Percentiles rank a stretch among this genome's conserved stretches.
Evolutionary conservation across 139 green algal species (phyloP).

Genomic region (Closterium sp.): DNA sequence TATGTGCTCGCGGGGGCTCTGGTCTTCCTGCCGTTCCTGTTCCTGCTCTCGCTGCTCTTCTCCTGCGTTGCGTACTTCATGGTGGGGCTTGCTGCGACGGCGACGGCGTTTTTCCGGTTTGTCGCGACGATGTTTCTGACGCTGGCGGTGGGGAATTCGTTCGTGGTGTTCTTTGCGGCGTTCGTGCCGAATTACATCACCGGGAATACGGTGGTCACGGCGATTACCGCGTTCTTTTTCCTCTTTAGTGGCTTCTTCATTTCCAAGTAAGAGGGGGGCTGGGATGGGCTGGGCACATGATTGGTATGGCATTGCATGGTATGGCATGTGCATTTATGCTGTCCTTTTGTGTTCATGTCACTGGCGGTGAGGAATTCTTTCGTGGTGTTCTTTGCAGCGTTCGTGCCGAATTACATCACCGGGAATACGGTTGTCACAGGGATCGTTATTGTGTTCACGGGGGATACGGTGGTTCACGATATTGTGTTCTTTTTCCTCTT

Average conservation of each 20-base stretch:
- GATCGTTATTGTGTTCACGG: too few relatives aligned
- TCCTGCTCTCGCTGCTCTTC: conserved; percentile 52
- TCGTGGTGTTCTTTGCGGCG: conserved; percentile 45
- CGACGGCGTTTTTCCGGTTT: conserved; percentile 47
- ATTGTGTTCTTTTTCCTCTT: too few relatives aligned
- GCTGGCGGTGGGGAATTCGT: conserved; percentile 49
- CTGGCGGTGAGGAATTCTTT: too few relatives aligned
- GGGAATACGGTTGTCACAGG: too few relatives aligned
- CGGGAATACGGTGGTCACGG: conserved; percentile 52
- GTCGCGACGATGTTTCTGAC: conserved; percentile 40
- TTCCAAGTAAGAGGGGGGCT: conserved; percentile 21
- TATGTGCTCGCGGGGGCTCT: conserved; percentile 50
- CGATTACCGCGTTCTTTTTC: conserved; percentile 53
- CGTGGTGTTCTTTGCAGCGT: too few relatives aligned
- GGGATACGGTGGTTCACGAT: too few relatives aligned
- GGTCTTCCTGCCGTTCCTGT: conserved; percentile 54
- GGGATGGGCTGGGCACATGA: background rate
- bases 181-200: conserved; percentile 57
- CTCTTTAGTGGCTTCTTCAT: conserved; percentile 55
- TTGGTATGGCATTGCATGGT: background rate
- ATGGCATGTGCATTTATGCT: background rate
- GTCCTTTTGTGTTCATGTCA: background rate
- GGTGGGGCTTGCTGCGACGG: conserved; percentile 30
- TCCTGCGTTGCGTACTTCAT: conserved; percentile 48
- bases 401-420: too few relatives aligned